Evolutionary conservation across 2,329 filamentous ascomycete species (phyloP).

Genomic region (Tolypocladium pustulatum): DNA sequence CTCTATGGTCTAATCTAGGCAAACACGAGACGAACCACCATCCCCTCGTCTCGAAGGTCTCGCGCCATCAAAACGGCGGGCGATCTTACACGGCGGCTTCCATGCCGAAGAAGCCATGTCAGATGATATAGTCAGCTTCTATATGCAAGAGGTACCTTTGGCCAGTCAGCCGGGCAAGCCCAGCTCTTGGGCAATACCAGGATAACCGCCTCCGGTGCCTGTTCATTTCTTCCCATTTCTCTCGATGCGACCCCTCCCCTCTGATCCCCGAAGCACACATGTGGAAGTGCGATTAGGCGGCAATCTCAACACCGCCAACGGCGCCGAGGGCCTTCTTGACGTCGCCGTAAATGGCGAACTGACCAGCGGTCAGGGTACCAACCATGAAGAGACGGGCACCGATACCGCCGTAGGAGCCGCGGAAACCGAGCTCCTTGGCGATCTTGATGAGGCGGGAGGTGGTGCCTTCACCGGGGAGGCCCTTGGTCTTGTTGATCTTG

Average conservation of each 20-base stretch:
- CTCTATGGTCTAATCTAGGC: slow-evolving; percentile 13
- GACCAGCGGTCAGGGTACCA: slow-evolving; percentile 65
- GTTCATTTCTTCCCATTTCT: background rate
- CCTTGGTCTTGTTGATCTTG: slow-evolving; percentile 95
- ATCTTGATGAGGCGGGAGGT: slow-evolving; percentile 78
- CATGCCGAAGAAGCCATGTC: background rate
- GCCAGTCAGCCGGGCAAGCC: slow-evolving; percentile 3
- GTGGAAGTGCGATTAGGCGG: slow-evolving; percentile 9
- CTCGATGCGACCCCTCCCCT: background rate
- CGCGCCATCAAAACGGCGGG: background rate
- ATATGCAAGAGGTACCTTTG: background rate
- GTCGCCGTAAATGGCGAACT: slow-evolving; percentile 82
- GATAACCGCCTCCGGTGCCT: background rate
- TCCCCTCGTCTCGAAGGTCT: background rate
- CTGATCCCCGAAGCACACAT: background rate
- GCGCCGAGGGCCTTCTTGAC: slow-evolving; percentile 51
- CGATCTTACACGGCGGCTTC: background rate
- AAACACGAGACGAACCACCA: slow-evolving; percentile 5
- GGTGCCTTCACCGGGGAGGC: slow-evolving; percentile 75
- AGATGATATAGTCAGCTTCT: background rate
- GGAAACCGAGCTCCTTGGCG: slow-evolving; percentile 71
- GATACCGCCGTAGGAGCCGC: slow-evolving; percentile 70
- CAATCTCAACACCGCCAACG: slow-evolving; percentile 12
- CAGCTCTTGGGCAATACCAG: slow-evolving; percentile 8
- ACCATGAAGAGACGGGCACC: slow-evolving; percentile 57